phyloP scores from a whole-genome alignment of 1,284 basidiomycete genomes.

The Cutaneotrichosporon mucoides region DNA sequence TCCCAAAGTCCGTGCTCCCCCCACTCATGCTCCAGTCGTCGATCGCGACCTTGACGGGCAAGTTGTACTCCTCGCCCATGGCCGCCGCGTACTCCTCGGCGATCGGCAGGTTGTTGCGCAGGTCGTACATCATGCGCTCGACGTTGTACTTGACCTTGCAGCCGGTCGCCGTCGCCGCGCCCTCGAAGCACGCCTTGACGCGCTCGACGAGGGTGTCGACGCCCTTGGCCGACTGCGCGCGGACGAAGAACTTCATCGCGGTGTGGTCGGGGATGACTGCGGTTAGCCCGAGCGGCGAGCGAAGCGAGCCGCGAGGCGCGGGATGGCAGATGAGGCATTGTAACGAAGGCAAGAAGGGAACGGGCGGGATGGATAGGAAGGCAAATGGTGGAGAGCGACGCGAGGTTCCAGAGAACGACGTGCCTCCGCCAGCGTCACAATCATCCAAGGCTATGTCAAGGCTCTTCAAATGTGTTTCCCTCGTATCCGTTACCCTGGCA shows the following conservation, averaged over 20 bases:
- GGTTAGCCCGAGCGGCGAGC: background rate
- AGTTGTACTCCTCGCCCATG: conserved; percentile 5
- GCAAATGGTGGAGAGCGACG: too few relatives aligned
- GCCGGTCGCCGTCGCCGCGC: conserved; percentile 63
- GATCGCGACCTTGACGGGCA: conserved; percentile 4
- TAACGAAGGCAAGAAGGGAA: too few relatives aligned
- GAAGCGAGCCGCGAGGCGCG: too few relatives aligned
- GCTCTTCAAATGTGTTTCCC: too few relatives aligned
- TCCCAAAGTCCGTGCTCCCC: conserved; percentile 19
- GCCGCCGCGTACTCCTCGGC: conserved; percentile 13
- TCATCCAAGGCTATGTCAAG: too few relatives aligned
- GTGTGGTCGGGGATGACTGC: conserved; percentile 69
- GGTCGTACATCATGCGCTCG: conserved; percentile 54
- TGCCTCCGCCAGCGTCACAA: too few relatives aligned
- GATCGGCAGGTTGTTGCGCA: conserved; percentile 46
- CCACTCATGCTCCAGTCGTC: conserved; percentile 7
- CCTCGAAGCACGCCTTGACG: conserved; percentile 60
- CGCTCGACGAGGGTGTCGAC: conserved; percentile 55
- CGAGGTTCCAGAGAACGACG: too few relatives aligned
- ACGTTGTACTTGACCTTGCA: conserved; percentile 58
- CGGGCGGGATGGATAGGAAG: too few relatives aligned
- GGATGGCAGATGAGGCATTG: too few relatives aligned
- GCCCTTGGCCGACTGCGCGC: conserved; percentile 61
- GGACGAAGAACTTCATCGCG: conserved; percentile 62
- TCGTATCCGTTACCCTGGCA: too few relatives aligned